Base-by-base conservation (phyloP, 2,329 filamentous ascomycete genomes). In the Talaromyces sp. region DNA sequence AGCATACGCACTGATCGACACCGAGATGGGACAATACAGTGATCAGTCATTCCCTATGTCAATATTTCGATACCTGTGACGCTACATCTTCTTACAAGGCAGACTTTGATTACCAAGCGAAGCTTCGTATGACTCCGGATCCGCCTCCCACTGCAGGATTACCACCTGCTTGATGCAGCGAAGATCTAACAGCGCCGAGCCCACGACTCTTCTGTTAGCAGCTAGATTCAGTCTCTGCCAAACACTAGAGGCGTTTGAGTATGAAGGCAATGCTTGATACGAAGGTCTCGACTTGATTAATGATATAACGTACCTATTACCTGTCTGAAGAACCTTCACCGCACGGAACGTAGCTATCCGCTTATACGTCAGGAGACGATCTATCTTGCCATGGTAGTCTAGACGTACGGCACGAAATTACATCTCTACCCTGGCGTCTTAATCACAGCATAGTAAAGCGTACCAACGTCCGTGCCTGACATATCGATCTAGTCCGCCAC, bases 181-280 rank as follows among this genome's bases (percentile, higher is more conserved):
- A 21, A 52, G 48, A 54, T 54, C 50, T 35, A 31, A 54, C n/a
- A 54, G 31, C 31, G 31, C 50, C 50, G 37, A 54, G 50, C 31
- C 7, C 16, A 54, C 31, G n/a, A 37, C 37, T 54, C 50, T 54
- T 31, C 21, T 54, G 48, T 31, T 23, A 54, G 31, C 50, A 37
- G 50, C 37, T 8, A 16, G n/a, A 35, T 54, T n/a, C 23, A 8
- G 50, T 21, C 18, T 52, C 28, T 37, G 23, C 37, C n/a, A 35
- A 18, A 37, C 50, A 35, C 46, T 31, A 31, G 46, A 31, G 46
- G 31, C 25, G 46, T 31, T n/a, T 50, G 28, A 31, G 14, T 50
- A n/a, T 31, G 14, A 8, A 9, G 14, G 8, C 23, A 50, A 28
- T 35, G 21, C 9, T 21, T 21, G 7, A 33, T 12, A 35, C 28